These are phyloP conservation scores for Wallacemonas sp. DNA, from an alignment of 208 protist genomes.

Conservation along the genomic window DNA sequence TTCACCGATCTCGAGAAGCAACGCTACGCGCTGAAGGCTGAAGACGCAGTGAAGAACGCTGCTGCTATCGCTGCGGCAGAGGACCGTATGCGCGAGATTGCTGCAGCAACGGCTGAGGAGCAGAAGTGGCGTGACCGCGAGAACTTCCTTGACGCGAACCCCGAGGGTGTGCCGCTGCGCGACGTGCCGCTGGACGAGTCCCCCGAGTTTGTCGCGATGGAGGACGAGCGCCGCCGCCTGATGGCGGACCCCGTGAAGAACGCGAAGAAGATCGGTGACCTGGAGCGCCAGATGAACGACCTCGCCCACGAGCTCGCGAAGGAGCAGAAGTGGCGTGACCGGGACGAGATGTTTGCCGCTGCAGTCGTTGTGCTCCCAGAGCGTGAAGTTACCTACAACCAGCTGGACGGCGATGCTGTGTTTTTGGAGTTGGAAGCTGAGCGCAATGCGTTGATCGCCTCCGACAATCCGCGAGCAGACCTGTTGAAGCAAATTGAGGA, in stretches of 20 bases:
- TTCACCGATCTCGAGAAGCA: slow-evolving; percentile 22
- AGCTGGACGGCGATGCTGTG: slow-evolving; percentile 48
- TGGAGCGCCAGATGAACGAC: slow-evolving; percentile 38
- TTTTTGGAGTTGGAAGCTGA: slow-evolving; percentile 54
- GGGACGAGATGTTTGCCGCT: slow-evolving; percentile 20
- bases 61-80: slow-evolving; percentile 4
- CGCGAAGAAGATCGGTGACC: slow-evolving; percentile 19
- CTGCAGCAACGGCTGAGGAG: slow-evolving; percentile 15
- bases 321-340: slow-evolving; percentile 24
- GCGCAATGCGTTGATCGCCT: slow-evolving; percentile 33
- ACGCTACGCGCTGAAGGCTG: slow-evolving; percentile 15
- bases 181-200: slow-evolving; percentile 36
- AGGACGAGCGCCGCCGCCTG: slow-evolving; percentile 32
- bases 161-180: slow-evolving; percentile 37
- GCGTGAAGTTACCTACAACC: slow-evolving; percentile 15
- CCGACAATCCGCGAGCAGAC: slow-evolving; percentile 1
- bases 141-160: slow-evolving; percentile 33
- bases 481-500: slow-evolving; percentile 12
- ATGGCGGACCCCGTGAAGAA: slow-evolving; percentile 21
- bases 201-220: slow-evolving; percentile 35
- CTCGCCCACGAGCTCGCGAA: slow-evolving; percentile 32
- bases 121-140: slow-evolving; percentile 37
- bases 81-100: slow-evolving; percentile 6
- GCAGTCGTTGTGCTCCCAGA: not conserved
- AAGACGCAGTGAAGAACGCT: slow-evolving; percentile 18